Percentiles rank a stretch among this genome's conserved stretches.
These are phyloP conservation scores for Byssothecium circinans DNA, from an alignment of 2,329 filamentous ascomycete genomes.

Conservation along the genomic window DNA sequence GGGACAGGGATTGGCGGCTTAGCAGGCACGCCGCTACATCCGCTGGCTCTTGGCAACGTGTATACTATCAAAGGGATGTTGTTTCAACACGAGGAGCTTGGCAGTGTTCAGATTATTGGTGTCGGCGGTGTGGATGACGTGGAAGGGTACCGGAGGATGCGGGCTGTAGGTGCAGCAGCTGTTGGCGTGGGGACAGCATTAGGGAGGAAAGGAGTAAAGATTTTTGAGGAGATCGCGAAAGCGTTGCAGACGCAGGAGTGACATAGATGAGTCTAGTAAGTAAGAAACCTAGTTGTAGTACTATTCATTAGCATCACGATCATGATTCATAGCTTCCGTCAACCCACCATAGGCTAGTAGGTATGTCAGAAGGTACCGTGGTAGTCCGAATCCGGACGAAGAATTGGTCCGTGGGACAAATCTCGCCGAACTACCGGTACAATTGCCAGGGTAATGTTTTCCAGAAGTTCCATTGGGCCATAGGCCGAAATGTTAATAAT, in stretches of 20 bases:
- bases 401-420: too few species aligned
- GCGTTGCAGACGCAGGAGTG: not conserved
- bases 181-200: conserved; percentile 70
- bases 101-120: conserved; percentile 66
- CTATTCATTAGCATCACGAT: too few species aligned
- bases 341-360: too few species aligned
- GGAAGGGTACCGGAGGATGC: conserved; percentile 65
- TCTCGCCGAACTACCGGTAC: too few species aligned
- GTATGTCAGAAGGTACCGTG: too few species aligned
- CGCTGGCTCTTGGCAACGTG: conserved; percentile 75
- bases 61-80: conserved; percentile 64
- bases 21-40: conserved; percentile 72
- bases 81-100: conserved; percentile 52
- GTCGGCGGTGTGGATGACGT: conserved; percentile 71
- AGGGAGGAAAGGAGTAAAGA: conserved; percentile 61
- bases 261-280: too few species aligned
- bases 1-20: conserved; percentile 67
- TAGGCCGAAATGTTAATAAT: too few species aligned
- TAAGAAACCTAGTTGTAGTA: too few species aligned
- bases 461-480: too few species aligned
- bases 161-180: conserved; percentile 63
- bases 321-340: too few species aligned
- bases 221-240: conserved; percentile 63
- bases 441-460: too few species aligned
- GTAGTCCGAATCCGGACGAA: too few species aligned